Evolutionary conservation across 176 grass and related monocot species (phyloP), one percentile per base, ranked within the genome.

Genomic region (Aegilops umbellulata): DNA sequence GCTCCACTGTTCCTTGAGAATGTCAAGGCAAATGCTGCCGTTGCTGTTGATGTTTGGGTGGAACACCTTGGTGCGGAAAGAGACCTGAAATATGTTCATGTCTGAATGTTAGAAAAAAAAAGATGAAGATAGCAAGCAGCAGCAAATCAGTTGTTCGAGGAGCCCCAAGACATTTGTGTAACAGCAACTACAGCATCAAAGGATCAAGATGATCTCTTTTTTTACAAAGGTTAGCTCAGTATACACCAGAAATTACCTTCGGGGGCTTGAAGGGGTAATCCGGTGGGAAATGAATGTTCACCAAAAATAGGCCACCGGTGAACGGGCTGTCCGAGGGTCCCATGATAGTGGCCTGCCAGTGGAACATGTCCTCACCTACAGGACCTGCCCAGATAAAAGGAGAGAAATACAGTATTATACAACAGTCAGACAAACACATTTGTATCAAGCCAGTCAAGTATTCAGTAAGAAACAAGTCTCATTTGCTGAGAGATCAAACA

Each of bases 181-280:
- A 32, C 26, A 26, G 16, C 6, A 83, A 41, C 29, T 79, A 22
- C 47, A 65, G 15, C 7, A 35, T 16, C 12, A 49, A 0, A 27
- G 41, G 4, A 67, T 12, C 26, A 69, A 19, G 77, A 32, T 51
- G 26, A 77, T 60, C 3, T 53, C 0, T 4, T 13, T 23, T 41
- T 16, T 19, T 47, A 19, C 72, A 75, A 76, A 30, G 41, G 24
- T 74, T 11, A 10, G 15, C 0, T 51, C 8, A 10, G 66, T 16
- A 16, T 16, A 16, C 38, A 47, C 0, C 47, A 17, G 12, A 74
- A 65, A 64, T 69, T 87, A 92, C 94, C 94, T 97, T 97, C 3
- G 94, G 94, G 11, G 94, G 92, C 65, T 94, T 97, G 86, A 97
- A 97, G 62, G 94, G 94, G 89, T 97, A 97, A 84, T 97, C 94